phyloP scores from a whole-genome alignment of 768 basidiomycete genomes.

The Boletus vinaceobasis region DNA sequence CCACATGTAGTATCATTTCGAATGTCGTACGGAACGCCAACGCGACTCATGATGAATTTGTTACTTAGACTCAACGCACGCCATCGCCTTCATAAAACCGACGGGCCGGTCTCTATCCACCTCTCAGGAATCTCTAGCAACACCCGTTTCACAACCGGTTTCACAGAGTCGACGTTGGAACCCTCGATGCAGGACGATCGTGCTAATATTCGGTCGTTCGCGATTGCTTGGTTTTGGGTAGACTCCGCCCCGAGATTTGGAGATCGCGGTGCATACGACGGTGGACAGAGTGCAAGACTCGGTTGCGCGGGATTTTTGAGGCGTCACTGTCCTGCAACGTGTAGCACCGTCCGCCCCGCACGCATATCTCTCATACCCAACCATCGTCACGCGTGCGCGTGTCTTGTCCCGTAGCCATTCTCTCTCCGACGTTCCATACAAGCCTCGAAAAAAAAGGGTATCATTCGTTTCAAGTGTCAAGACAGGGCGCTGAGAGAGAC shows the following conservation, averaged over 20 bases:
- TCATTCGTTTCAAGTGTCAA: neutral
- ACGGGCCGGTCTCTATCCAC: slow-evolving; percentile 41
- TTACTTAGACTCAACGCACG: slow-evolving; percentile 45
- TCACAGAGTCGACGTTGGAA: neutral
- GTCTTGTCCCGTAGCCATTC: too few species aligned
- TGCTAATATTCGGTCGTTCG: neutral
- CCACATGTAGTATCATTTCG: neutral
- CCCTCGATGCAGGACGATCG: neutral
- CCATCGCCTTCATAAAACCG: slow-evolving; percentile 34
- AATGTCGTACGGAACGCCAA: neutral
- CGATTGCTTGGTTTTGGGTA: neutral
- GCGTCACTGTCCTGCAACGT: neutral
- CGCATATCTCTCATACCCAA: neutral
- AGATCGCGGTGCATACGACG: slow-evolving; percentile 9
- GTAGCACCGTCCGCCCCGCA: neutral
- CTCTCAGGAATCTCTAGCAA: slow-evolving; percentile 35
- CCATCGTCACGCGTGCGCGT: neutral
- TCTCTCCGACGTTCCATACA: neutral
- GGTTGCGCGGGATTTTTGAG: neutral
- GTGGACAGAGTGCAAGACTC: neutral
- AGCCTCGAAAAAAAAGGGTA: neutral
- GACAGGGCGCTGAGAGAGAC: neutral
- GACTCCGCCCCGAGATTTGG: slow-evolving; percentile 4
- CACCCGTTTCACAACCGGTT: slow-evolving; percentile 4
- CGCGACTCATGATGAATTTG: neutral